phyloP scores from a whole-genome alignment of 225 moss, liverwort and hornwort species.

The Pseudoscleropodium purum region DNA sequence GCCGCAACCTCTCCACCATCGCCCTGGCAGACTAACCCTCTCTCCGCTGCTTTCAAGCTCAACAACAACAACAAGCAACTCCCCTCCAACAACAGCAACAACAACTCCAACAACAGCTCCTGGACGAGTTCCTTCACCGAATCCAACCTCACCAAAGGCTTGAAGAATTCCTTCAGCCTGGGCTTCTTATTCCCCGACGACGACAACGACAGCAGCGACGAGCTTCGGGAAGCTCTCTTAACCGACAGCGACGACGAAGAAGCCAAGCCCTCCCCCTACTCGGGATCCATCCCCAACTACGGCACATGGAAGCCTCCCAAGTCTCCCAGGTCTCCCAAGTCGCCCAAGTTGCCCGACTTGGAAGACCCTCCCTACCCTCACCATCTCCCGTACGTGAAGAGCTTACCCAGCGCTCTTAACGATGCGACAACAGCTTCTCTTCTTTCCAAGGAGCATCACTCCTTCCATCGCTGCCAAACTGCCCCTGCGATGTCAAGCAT shows the following conservation, averaged over 20 bases:
- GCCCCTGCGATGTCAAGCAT: constrained; percentile 43
- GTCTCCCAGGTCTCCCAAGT: neutral
- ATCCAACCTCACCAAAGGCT: neutral
- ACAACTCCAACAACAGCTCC: neutral
- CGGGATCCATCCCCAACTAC: neutral
- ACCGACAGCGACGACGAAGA: neutral
- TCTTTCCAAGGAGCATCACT: neutral
- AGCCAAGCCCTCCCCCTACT: neutral
- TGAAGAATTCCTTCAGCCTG: constrained; percentile 24
- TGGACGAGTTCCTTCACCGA: constrained; percentile 18
- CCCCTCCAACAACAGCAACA: neutral
- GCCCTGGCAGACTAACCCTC: neutral
- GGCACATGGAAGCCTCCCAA: constrained; percentile 19
- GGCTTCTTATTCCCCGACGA: constrained; percentile 42
- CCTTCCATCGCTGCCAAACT: constrained; percentile 29
- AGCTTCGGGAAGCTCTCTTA: constrained; percentile 8
- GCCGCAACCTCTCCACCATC: neutral
- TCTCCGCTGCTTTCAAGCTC: neutral
- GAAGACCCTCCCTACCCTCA: neutral
- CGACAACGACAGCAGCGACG: constrained; percentile 20
- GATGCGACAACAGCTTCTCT: neutral
- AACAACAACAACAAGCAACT: neutral
- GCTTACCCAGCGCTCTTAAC: neutral
- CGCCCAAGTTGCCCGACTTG: neutral
- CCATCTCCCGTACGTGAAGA: neutral